A percentile compares a stretch with the other conserved stretches of the same genome.
Conservation (phyloP, 495 filamentous ascomycete genomes). For the Penicillium simplicissimum region DNA sequence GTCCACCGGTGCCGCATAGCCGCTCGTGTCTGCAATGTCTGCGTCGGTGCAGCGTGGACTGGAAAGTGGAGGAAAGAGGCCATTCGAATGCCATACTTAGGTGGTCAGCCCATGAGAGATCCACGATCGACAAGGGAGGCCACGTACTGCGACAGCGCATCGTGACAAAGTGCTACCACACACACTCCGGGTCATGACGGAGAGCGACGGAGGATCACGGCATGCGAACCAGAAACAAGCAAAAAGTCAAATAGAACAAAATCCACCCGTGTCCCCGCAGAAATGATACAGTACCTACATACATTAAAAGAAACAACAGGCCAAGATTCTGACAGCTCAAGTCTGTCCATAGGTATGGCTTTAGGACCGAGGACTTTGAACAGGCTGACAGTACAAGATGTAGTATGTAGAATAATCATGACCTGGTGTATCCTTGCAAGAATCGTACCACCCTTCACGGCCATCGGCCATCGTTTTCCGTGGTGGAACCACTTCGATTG, state of each 20-base stretch:
- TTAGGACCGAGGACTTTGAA: not conserved
- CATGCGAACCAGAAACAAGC: not conserved
- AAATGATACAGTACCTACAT: too few species aligned
- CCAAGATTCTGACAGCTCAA: not conserved
- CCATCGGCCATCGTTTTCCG: not conserved
- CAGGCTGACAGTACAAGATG: not conserved
- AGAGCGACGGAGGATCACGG: not conserved
- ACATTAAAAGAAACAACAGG: too few species aligned
- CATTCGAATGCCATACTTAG: not conserved
- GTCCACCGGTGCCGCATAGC: not conserved
- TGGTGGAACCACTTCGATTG: not conserved
- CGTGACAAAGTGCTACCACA: not conserved
- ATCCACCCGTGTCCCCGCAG: not conserved
- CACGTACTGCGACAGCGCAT: not conserved
- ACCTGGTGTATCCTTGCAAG: too few species aligned
- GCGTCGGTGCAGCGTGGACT: not conserved
- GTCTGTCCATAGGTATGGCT: not conserved
- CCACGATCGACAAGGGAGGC: not conserved
- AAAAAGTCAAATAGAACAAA: not conserved
- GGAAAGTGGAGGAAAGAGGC: not conserved
- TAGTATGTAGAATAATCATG: too few species aligned
- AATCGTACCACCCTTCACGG: not conserved
- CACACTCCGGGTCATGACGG: not conserved
- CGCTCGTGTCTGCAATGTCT: slow-evolving; percentile 1
- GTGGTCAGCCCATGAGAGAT: not conserved